Conservation (phyloP, 768 basidiomycete genomes). For the Agrocybe praecox region DNA sequence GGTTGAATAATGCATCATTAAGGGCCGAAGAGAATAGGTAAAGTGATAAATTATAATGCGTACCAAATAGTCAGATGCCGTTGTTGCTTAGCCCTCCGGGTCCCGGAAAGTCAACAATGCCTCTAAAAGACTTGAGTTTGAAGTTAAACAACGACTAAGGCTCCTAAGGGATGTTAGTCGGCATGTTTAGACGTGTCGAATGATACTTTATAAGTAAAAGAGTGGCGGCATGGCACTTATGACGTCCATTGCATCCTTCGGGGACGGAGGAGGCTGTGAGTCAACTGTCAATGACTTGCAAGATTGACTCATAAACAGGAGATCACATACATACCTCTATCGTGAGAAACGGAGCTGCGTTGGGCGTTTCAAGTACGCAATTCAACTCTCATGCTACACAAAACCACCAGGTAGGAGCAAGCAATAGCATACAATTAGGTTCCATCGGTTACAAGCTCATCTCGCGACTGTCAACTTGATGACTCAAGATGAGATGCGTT, state of each 20-base stretch:
- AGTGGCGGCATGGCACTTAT: background rate
- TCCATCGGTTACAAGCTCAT: too few relatives aligned
- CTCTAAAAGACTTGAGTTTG: background rate
- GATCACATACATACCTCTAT: background rate
- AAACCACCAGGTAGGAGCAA: too few relatives aligned
- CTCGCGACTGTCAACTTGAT: too few relatives aligned
- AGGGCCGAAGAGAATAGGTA: background rate
- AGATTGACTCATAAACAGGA: background rate
- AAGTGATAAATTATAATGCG: too few relatives aligned
- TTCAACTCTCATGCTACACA: background rate
- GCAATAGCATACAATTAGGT: too few relatives aligned
- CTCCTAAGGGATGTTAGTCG: background rate
- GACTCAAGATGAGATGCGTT: too few relatives aligned
- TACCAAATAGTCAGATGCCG: too few relatives aligned
- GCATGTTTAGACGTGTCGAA: background rate
- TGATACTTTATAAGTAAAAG: constrained; percentile 5
- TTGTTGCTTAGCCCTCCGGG: background rate
- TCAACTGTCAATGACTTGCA: background rate
- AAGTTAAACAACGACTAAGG: background rate
- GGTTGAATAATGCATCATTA: background rate
- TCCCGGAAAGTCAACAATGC: background rate
- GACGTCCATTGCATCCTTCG: constrained; percentile 5
- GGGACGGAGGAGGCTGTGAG: constrained; percentile 6
- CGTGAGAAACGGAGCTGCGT: background rate
- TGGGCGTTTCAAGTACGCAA: background rate